A percentile compares a stretch with the other conserved stretches of the same genome.
Conservation (phyloP, 2,329 filamentous ascomycete genomes). For the Talaromyces piceae region DNA sequence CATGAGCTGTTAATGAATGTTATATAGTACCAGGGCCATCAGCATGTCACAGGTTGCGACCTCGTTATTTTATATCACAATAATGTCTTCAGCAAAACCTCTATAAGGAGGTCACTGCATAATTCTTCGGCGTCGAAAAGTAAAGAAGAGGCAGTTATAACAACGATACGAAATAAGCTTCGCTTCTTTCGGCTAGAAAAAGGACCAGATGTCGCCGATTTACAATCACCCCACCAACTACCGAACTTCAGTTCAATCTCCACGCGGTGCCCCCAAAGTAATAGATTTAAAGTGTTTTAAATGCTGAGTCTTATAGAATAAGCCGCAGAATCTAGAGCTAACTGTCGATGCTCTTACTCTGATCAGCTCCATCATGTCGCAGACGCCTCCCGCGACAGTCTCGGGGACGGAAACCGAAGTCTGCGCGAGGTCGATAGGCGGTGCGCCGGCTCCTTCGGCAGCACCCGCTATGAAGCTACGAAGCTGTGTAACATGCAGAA, state of each 20-base stretch:
- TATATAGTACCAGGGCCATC: no score
- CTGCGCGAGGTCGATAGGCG: neutral
- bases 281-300: no score
- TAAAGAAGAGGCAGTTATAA: no score
- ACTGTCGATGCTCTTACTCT: neutral
- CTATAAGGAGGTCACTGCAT: no score
- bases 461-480: conserved; percentile 30
- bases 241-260: neutral
- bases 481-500: conserved; percentile 47
- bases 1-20: no score
- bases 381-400: neutral
- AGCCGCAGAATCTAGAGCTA: neutral
- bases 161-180: no score
- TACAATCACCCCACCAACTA: neutral
- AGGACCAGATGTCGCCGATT: neutral
- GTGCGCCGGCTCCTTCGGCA: neutral
- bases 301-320: no score
- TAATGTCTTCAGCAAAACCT: no score
- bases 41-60: no score
- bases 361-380: neutral
- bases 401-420: neutral
- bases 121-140: no score
- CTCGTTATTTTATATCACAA: no score
- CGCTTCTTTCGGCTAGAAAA: neutral
- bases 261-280: neutral